Evolutionary conservation across 2,329 filamentous ascomycete species (phyloP).

Genomic region (Volutella citrinella): DNA sequence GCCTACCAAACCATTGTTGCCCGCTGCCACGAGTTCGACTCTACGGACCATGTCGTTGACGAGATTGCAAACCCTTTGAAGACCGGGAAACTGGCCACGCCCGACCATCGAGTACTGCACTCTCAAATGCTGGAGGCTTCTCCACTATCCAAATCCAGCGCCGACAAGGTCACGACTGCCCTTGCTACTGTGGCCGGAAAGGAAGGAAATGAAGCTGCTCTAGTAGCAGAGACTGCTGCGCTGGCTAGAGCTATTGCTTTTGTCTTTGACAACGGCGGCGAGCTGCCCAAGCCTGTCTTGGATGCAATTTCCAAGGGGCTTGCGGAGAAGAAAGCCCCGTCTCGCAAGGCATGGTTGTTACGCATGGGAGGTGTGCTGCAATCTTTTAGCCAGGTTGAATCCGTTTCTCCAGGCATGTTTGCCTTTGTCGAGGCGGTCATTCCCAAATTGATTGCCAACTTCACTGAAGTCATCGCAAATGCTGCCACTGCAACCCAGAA

Average conservation of each 20-base stretch:
- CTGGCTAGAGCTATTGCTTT: slow-evolving; percentile 64
- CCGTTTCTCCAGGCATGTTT: slow-evolving; percentile 42
- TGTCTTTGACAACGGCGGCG: slow-evolving; percentile 57
- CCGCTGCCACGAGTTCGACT: slow-evolving; percentile 54
- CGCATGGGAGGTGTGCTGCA: slow-evolving; percentile 70
- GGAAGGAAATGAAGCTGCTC: slow-evolving; percentile 83
- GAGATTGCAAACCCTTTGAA: slow-evolving; percentile 81
- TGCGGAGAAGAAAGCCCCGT: slow-evolving; percentile 76
- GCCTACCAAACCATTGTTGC: slow-evolving; percentile 71
- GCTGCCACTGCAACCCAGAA: slow-evolving; percentile 76
- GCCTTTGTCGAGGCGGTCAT: slow-evolving; percentile 53
- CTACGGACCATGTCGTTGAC: slow-evolving; percentile 66
- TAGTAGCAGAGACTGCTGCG: slow-evolving; percentile 71
- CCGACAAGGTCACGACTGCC: slow-evolving; percentile 62
- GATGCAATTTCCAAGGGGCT: slow-evolving; percentile 80
- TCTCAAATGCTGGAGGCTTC: slow-evolving; percentile 74
- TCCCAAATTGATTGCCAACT: slow-evolving; percentile 62
- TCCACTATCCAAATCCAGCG: slow-evolving; percentile 57
- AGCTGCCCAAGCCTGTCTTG: slow-evolving; percentile 62
- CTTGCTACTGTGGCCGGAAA: slow-evolving; percentile 71
- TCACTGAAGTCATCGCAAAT: slow-evolving; percentile 76
- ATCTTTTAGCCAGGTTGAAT: slow-evolving; percentile 41
- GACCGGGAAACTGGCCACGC: slow-evolving; percentile 75
- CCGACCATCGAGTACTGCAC: slow-evolving; percentile 81
- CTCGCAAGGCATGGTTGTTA: slow-evolving; percentile 78